Conservation (phyloP, 2,329 filamentous ascomycete species). For the Metarhizium anisopliae region DNA sequence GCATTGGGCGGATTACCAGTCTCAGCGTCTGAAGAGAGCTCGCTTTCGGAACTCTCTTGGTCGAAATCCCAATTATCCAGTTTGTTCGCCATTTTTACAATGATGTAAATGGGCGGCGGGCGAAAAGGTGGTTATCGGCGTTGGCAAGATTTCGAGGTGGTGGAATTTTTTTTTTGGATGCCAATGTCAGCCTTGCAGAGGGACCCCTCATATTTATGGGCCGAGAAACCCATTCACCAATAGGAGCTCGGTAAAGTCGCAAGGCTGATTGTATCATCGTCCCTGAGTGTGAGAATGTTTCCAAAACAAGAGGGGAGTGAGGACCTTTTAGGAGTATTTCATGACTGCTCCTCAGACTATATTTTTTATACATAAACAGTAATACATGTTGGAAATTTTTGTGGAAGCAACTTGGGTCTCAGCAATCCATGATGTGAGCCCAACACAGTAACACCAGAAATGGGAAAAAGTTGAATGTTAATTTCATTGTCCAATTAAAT, state of each 20-base stretch:
- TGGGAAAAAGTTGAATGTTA: not conserved
- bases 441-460: not conserved
- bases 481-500: not conserved
- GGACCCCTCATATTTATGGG: not conserved
- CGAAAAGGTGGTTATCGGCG: slow-evolving; percentile 1
- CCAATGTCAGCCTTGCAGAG: slow-evolving; percentile 20
- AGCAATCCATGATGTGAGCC: not conserved
- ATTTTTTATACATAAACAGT: not conserved
- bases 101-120: not conserved
- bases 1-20: slow-evolving; percentile 17
- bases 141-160: slow-evolving; percentile 12
- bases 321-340: no score
- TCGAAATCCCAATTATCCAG: slow-evolving; percentile 19
- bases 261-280: not conserved
- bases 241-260: not conserved
- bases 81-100: slow-evolving; percentile 21
- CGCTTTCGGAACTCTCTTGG: slow-evolving; percentile 19
- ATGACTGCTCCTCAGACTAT: not conserved
- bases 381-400: not conserved
- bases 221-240: not conserved
- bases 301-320: no score
- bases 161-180: slow-evolving; percentile 26
- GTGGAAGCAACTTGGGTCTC: not conserved
- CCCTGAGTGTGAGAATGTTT: not conserved
- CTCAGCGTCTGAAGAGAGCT: slow-evolving; percentile 18